A percentile compares a stretch with the other conserved stretches of the same genome.
phyloP scores from a whole-genome alignment of 2,329 filamentous ascomycete genomes.

The Microsporum canis region DNA sequence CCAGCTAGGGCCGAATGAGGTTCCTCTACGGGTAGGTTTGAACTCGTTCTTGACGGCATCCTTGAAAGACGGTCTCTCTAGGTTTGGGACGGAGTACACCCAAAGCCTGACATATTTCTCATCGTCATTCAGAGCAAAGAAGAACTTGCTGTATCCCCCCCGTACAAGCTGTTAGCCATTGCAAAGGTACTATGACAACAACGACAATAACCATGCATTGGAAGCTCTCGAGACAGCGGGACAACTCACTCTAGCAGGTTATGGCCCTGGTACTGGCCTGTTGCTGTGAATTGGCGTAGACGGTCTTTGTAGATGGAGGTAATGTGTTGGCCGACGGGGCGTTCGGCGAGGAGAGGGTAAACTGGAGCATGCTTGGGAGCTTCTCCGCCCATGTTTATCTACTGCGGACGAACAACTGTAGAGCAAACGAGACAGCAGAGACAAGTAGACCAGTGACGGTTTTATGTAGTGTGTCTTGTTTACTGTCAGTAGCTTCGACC shows the following conservation, averaged over 20 bases:
- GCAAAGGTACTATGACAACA: neutral
- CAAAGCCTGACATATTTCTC: slow-evolving; percentile 69
- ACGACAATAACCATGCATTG: neutral
- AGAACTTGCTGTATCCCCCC: slow-evolving; percentile 49
- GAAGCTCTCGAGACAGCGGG: neutral
- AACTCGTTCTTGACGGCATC: slow-evolving; percentile 72
- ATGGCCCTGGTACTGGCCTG: slow-evolving; percentile 64
- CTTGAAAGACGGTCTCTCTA: slow-evolving; percentile 71
- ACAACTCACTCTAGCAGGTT: slow-evolving; percentile 59
- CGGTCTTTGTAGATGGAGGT: slow-evolving; percentile 74
- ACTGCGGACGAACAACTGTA: neutral
- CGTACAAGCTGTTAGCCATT: neutral
- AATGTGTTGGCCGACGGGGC: slow-evolving; percentile 65
- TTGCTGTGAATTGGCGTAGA: slow-evolving; percentile 66
- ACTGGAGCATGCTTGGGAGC: slow-evolving; percentile 26
- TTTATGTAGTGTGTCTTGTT: no score
- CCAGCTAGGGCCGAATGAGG: slow-evolving; percentile 87
- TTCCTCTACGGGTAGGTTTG: slow-evolving; percentile 60
- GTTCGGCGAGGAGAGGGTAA: slow-evolving; percentile 41
- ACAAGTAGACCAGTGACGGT: neutral
- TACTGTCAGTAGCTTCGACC: neutral
- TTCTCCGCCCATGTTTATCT: slow-evolving; percentile 28
- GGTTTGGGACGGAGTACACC: slow-evolving; percentile 72
- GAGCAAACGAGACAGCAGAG: neutral
- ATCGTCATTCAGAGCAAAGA: slow-evolving; percentile 57